Evolutionary conservation across 2,329 filamentous ascomycete genomes (phyloP).

Genomic region (Fusarium floridanum): DNA sequence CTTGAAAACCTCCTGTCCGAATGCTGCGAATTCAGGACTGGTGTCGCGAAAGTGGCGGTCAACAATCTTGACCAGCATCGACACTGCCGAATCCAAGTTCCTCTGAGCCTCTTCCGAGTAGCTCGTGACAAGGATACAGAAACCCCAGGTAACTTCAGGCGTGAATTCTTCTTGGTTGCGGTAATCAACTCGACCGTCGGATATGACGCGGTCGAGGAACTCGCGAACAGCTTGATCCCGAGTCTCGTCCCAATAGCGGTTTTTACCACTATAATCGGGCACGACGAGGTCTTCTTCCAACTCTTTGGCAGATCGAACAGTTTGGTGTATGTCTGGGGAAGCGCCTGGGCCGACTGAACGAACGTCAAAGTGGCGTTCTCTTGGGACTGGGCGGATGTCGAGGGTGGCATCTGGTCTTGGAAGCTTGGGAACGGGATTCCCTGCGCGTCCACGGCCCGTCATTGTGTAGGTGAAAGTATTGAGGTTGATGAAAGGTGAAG

Average conservation of each 20-base stretch:
- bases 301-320: background rate
- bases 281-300: background rate
- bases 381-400: background rate
- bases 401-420: background rate
- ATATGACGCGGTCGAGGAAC: background rate
- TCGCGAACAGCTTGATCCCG: background rate
- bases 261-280: background rate
- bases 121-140: background rate
- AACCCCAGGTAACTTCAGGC: background rate
- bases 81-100: background rate
- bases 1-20: constrained; percentile 13
- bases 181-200: background rate
- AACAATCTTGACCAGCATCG: constrained; percentile 5
- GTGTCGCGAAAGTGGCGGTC: constrained; percentile 12
- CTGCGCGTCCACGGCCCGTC: background rate
- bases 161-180: background rate
- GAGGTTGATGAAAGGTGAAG: too few relatives aligned
- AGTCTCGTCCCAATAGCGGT: background rate
- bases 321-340: background rate
- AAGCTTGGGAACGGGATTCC: background rate
- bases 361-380: background rate
- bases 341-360: background rate
- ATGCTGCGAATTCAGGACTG: background rate
- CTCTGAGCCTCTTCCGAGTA: background rate
- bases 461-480: background rate